Conservation (phyloP, 108 stramenopile genomes). For the Bacterosira constricta region DNA sequence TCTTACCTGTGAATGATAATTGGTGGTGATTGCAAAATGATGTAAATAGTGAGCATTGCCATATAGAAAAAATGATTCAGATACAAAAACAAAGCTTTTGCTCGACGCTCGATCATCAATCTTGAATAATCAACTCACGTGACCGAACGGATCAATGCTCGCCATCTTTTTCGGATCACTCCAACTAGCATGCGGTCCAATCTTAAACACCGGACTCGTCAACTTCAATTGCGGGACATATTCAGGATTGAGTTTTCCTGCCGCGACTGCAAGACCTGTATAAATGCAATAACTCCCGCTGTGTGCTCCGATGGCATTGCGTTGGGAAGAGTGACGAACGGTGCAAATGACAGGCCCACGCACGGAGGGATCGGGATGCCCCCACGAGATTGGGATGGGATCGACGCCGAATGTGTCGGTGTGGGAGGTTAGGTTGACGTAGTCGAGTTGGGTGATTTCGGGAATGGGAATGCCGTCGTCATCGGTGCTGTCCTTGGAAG, state of each 20-base stretch:
- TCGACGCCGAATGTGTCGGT: conserved; percentile 90
- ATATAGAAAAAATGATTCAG: too few relatives aligned
- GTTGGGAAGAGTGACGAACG: conserved; percentile 85
- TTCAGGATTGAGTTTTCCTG: conserved; percentile 92
- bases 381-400: conserved; percentile 93
- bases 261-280: conserved; percentile 96
- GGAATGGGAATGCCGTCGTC: conserved; percentile 58
- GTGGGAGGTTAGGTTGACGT: conserved; percentile 90
- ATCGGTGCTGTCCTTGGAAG: conserved; percentile 2
- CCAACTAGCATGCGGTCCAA: conserved; percentile 96
- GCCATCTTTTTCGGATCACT: conserved; percentile 94
- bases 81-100: too few relatives aligned
- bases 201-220: conserved; percentile 93
- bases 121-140: conserved; percentile 32
- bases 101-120: too few relatives aligned
- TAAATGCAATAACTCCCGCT: conserved; percentile 97
- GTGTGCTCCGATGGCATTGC: conserved; percentile 99
- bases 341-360: conserved; percentile 97
- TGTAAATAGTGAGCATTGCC: too few relatives aligned
- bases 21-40: too few relatives aligned
- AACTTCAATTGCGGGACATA: conserved; percentile 91
- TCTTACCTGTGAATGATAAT: too few relatives aligned
- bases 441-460: conserved; percentile 65
- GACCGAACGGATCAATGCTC: conserved; percentile 97
- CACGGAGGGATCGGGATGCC: conserved; percentile 82